Evolutionary conservation across 768 basidiomycete species (phyloP).

Genomic region (Boletus rubroflammeus): DNA sequence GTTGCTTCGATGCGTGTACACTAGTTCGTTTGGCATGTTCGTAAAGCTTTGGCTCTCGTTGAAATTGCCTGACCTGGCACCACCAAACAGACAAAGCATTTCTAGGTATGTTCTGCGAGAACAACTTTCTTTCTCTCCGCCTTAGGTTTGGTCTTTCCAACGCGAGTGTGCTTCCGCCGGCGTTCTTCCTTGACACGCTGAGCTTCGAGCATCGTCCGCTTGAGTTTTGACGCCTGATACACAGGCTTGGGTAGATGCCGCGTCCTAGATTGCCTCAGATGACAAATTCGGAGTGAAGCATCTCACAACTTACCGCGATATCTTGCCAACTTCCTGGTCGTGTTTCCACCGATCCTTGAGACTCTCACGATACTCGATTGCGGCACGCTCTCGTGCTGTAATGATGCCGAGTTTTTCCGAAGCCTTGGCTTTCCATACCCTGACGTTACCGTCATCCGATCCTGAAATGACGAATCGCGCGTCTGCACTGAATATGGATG

Average conservation of each 20-base stretch:
- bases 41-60: neutral
- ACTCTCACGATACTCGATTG: slow-evolving; percentile 88
- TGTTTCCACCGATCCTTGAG: slow-evolving; percentile 87
- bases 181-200: slow-evolving; percentile 90
- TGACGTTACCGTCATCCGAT: slow-evolving; percentile 92
- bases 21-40: neutral
- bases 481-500: slow-evolving; percentile 84
- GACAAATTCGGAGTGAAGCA: neutral
- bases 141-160: slow-evolving; percentile 83
- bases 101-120: slow-evolving; percentile 63
- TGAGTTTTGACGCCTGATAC: slow-evolving; percentile 81
- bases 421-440: slow-evolving; percentile 93
- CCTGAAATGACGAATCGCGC: slow-evolving; percentile 88
- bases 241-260: slow-evolving; percentile 91
- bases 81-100: slow-evolving; percentile 12
- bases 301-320: slow-evolving; percentile 61
- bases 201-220: slow-evolving; percentile 90
- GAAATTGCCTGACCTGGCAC: slow-evolving; percentile 7
- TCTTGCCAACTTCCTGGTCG: slow-evolving; percentile 75
- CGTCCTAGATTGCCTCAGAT: slow-evolving; percentile 39
- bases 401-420: slow-evolving; percentile 89
- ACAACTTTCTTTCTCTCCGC: slow-evolving; percentile 89
- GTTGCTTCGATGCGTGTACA: slow-evolving; percentile 1
- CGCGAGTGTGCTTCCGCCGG: slow-evolving; percentile 82
- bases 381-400: slow-evolving; percentile 84